These are phyloP conservation scores for Botrytis pseudocinerea DNA, from an alignment of 2,329 filamentous ascomycete genomes.

Conservation along the genomic window DNA sequence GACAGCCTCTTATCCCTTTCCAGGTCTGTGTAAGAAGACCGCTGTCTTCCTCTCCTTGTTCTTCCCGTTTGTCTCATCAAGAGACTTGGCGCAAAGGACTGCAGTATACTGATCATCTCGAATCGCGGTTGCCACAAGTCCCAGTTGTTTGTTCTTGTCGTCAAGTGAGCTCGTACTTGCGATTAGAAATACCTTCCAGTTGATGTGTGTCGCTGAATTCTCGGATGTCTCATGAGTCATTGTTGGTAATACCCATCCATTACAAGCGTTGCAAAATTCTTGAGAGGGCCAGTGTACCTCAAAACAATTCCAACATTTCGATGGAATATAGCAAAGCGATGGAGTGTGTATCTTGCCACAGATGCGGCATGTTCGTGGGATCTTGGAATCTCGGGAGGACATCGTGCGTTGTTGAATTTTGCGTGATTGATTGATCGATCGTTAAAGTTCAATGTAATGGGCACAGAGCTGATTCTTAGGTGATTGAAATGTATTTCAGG, in stretches of 20 bases:
- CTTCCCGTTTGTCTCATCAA: accelerated
- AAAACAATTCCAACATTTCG: background rate
- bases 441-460: background rate
- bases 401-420: background rate
- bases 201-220: accelerated
- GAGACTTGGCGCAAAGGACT: background rate
- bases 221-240: accelerated
- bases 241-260: background rate
- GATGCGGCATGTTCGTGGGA: accelerated
- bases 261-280: background rate
- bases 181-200: background rate
- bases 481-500: background rate
- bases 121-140: accelerated
- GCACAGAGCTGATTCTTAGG: background rate
- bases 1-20: background rate
- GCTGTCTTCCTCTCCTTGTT: too few species aligned
- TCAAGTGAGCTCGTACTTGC: background rate
- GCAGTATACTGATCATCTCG: background rate
- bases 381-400: background rate
- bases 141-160: background rate
- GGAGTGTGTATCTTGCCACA: background rate
- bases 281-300: accelerated
- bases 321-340: background rate
- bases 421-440: background rate
- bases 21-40: background rate